Evolutionary conservation across 2,329 filamentous ascomycete genomes (phyloP).

Genomic region (Sclerotinia sclerotiorum): DNA sequence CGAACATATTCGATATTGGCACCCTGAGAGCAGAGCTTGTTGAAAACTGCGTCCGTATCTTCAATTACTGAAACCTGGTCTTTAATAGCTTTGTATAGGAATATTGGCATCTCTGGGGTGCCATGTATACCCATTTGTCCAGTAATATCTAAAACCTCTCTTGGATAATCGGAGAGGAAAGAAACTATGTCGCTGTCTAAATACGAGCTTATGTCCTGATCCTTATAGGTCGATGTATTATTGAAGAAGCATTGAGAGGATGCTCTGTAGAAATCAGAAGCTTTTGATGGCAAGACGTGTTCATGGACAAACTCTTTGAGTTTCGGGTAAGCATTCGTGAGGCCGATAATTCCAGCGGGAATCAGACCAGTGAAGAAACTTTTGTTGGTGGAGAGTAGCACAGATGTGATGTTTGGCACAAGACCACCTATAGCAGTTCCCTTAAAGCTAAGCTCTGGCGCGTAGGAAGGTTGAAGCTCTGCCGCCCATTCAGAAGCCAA

Average conservation of each 20-base stretch:
- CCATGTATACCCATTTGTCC: slow-evolving; percentile 40
- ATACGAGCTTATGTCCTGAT: slow-evolving; percentile 45
- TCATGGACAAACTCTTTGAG: neutral
- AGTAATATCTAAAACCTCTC: neutral
- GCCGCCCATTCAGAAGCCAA: slow-evolving; percentile 53
- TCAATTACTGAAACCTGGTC: slow-evolving; percentile 48
- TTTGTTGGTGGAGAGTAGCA: slow-evolving; percentile 42
- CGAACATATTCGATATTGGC: slow-evolving; percentile 47
- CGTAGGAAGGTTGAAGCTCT: slow-evolving; percentile 53
- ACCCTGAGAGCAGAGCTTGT: slow-evolving; percentile 44
- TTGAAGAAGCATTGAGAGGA: slow-evolving; percentile 36
- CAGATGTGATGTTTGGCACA: slow-evolving; percentile 44
- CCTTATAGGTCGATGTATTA: slow-evolving; percentile 36
- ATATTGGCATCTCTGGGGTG: slow-evolving; percentile 48
- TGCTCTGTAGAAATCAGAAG: slow-evolving; percentile 40
- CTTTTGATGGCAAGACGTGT: slow-evolving; percentile 35
- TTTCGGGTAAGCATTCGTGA: slow-evolving; percentile 22
- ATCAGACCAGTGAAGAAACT: slow-evolving; percentile 38
- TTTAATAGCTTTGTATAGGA: slow-evolving; percentile 50
- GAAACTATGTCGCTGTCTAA: slow-evolving; percentile 43
- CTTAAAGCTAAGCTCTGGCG: slow-evolving; percentile 51
- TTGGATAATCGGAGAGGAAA: slow-evolving; percentile 17
- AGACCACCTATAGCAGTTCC: slow-evolving; percentile 53
- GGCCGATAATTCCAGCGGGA: slow-evolving; percentile 24
- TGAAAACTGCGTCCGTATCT: slow-evolving; percentile 47